These are phyloP conservation scores for Lomentospora prolificans DNA, from an alignment of 2,329 filamentous ascomycete species.

Conservation along the genomic window DNA sequence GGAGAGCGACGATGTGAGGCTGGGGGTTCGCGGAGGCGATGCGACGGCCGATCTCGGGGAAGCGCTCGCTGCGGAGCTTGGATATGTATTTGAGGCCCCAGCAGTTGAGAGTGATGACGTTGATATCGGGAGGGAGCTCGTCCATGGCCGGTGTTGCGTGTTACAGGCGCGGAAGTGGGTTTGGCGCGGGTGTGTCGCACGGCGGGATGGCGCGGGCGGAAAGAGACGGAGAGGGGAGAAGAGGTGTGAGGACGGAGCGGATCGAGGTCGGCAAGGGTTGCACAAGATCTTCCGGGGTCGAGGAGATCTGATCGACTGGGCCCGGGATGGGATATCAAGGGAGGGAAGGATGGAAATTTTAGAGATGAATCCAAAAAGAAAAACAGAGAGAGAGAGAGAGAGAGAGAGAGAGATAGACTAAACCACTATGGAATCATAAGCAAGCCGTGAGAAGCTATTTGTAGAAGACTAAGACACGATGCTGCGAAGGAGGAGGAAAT, in stretches of 20 bases:
- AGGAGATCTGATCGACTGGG: neutral
- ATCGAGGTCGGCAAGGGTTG: neutral
- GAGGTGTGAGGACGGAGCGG: neutral
- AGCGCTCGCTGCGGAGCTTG: slow-evolving; percentile 64
- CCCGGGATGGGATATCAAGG: neutral
- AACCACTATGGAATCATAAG: neutral
- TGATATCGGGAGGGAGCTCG: slow-evolving; percentile 40
- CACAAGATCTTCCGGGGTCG: neutral
- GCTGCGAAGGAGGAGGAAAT: neutral
- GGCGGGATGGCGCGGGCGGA: neutral
- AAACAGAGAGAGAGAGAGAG: neutral
- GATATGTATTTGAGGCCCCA: slow-evolving; percentile 91
- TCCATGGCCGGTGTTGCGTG: no score
- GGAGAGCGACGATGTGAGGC: slow-evolving; percentile 82
- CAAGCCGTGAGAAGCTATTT: neutral
- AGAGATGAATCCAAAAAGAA: neutral
- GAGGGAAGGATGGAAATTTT: neutral
- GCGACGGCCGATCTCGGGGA: slow-evolving; percentile 74
- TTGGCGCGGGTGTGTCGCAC: neutral
- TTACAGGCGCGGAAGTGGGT: neutral
- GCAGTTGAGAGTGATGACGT: slow-evolving; percentile 85
- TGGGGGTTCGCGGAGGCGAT: slow-evolving; percentile 58
- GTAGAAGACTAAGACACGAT: neutral
- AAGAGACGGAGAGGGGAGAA: neutral
- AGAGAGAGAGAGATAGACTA: slow-evolving; percentile 2